Conservation (phyloP, 2,329 filamentous ascomycete genomes). For the Teratosphaeria destructans region DNA sequence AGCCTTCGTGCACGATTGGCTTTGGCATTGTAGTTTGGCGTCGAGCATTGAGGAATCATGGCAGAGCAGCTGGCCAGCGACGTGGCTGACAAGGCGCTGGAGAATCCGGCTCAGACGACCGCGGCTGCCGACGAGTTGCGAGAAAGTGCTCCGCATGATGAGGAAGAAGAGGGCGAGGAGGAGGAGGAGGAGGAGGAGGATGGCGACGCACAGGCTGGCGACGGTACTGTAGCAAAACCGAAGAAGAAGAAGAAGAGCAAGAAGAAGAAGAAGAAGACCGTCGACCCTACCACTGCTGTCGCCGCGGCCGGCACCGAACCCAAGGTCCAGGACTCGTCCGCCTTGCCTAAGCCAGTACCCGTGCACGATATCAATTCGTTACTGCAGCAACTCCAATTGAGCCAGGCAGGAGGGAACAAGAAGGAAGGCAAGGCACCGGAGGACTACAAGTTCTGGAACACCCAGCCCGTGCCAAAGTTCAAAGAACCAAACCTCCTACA, state of each 20-base stretch:
- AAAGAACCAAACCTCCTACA: constrained; percentile 33
- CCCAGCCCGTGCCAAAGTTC: constrained; percentile 87
- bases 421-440: constrained; percentile 25
- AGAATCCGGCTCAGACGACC: background rate
- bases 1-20: background rate
- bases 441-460: constrained; percentile 93
- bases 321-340: constrained; percentile 1
- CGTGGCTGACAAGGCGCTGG: background rate
- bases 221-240: constrained; percentile 6
- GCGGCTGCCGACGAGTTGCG: background rate
- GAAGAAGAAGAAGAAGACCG: constrained; percentile 11
- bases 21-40: background rate
- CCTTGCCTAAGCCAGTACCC: constrained; percentile 11
- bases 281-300: background rate
- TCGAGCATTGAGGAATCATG: background rate
- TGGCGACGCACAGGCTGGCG: constrained; percentile 7
- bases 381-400: constrained; percentile 19
- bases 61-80: background rate
- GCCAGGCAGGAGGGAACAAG: constrained; percentile 9
- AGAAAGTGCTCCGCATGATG: background rate
- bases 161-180: constrained; percentile 6
- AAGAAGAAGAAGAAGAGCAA: constrained; percentile 20
- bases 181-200: constrained; percentile 14
- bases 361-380: constrained; percentile 20
- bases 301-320: constrained; percentile 1